Conservation (phyloP, 2,329 filamentous ascomycete genomes). For the Botrytis elliptica region DNA sequence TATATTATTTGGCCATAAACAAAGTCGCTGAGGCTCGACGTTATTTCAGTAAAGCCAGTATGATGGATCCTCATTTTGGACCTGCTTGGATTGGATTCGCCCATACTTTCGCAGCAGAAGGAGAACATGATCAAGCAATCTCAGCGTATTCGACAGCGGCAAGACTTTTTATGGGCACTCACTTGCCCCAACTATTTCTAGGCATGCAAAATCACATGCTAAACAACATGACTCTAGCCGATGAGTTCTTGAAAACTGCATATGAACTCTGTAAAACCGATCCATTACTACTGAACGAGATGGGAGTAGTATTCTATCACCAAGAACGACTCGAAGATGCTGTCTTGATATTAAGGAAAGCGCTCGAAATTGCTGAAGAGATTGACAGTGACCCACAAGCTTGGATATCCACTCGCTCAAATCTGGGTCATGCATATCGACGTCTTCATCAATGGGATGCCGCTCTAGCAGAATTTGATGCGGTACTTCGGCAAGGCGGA, state of each 20-base stretch:
- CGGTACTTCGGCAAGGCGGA: slow-evolving; percentile 78
- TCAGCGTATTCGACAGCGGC: slow-evolving; percentile 96
- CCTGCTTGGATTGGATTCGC: slow-evolving; percentile 99
- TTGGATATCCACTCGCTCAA: slow-evolving; percentile 81
- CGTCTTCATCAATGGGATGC: slow-evolving; percentile 67
- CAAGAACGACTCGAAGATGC: slow-evolving; percentile 77
- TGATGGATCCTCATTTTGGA: slow-evolving; percentile 97
- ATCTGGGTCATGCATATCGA: slow-evolving; percentile 84
- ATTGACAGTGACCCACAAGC: slow-evolving; percentile 80
- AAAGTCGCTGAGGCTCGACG: slow-evolving; percentile 90
- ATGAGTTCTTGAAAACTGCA: slow-evolving; percentile 90
- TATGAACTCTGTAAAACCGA: slow-evolving; percentile 81
- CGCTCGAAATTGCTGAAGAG: slow-evolving; percentile 73
- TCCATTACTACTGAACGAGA: slow-evolving; percentile 88
- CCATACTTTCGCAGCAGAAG: slow-evolving; percentile 95
- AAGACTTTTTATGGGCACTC: slow-evolving; percentile 92
- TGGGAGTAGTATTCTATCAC: slow-evolving; percentile 94
- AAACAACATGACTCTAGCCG: slow-evolving; percentile 89
- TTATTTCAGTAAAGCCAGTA: slow-evolving; percentile 95
- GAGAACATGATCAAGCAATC: slow-evolving; percentile 97
- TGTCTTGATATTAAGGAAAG: slow-evolving; percentile 72
- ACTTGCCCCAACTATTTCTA: slow-evolving; percentile 90
- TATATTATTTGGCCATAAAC: slow-evolving; percentile 87
- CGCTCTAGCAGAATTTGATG: slow-evolving; percentile 79
- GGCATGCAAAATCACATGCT: slow-evolving; percentile 98